These are phyloP conservation scores for Coemansia sp. DNA, from an alignment of 192 early-diverging fungal genomes.

Conservation along the genomic window DNA sequence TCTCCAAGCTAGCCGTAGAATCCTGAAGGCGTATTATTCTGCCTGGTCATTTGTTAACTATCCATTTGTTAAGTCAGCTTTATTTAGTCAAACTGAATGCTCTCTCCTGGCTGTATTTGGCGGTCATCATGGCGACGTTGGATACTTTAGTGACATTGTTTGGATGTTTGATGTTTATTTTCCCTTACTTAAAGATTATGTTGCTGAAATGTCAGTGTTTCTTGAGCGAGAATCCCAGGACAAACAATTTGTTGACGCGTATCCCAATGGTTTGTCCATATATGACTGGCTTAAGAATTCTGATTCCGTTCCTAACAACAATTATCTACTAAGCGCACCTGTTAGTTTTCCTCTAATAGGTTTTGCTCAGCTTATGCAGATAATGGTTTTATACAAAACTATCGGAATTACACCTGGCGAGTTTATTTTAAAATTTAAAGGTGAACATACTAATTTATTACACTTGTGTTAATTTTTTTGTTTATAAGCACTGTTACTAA, in stretches of 20 bases:
- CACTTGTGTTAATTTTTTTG: not conserved
- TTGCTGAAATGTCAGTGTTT: not conserved
- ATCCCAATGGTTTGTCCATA: not conserved
- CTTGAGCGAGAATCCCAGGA: not conserved
- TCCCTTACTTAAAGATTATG: not conserved
- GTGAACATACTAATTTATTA: not conserved
- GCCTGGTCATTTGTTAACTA: not conserved
- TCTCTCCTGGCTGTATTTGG: not conserved
- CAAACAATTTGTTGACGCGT: not conserved
- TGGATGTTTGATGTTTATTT: not conserved
- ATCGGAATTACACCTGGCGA: not conserved
- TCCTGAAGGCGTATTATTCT: conserved; percentile 3
- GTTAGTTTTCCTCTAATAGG: not conserved
- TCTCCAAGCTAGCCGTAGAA: not conserved
- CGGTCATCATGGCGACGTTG: not conserved
- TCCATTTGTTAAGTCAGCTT: not conserved
- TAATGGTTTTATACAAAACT: conserved; percentile 1
- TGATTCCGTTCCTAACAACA: not conserved
- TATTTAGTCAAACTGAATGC: not conserved
- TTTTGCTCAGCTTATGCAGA: not conserved
- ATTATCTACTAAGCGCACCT: not conserved
- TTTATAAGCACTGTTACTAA: conserved; percentile 1
- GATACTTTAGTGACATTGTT: not conserved
- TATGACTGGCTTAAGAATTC: not conserved
- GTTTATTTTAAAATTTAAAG: not conserved